Conservation (phyloP, 306 rosid species). For the Quercus bicolor region DNA sequence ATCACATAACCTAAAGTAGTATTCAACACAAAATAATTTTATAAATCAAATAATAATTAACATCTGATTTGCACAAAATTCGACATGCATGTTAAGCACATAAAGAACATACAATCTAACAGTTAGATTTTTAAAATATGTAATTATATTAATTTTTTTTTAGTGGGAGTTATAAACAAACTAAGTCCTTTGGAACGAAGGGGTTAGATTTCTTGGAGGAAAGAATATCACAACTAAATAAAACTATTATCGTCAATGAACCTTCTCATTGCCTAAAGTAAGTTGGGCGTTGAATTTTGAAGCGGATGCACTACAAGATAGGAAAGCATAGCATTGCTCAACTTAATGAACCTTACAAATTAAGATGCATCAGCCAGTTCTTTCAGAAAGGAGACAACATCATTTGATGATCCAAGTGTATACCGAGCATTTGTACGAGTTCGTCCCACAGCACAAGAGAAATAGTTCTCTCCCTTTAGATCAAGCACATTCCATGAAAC, state of each 20-base stretch:
- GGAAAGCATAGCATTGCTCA: background rate
- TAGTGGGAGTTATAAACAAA: no score
- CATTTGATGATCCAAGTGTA: constrained; percentile 60
- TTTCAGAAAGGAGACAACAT: constrained; percentile 65
- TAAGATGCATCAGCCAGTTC: constrained; percentile 41
- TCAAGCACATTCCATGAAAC: constrained; percentile 92
- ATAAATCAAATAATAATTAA: no score
- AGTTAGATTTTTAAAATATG: no score
- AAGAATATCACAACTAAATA: background rate
- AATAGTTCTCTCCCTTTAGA: constrained; percentile 86
- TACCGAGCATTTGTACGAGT: constrained; percentile 74
- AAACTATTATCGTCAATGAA: background rate
- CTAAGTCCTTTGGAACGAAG: background rate
- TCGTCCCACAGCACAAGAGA: constrained; percentile 88
- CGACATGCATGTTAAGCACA: no score
- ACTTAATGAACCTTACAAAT: background rate
- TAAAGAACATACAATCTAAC: no score
- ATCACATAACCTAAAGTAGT: no score
- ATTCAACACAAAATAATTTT: no score
- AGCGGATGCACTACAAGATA: background rate
- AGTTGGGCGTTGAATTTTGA: constrained; percentile 3
- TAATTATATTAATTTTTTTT: no score
- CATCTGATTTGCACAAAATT: no score
- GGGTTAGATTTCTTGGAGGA: background rate
- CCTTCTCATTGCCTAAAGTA: background rate